A percentile compares a stretch with the other conserved stretches of the same genome.
phyloP scores from a whole-genome alignment of 2,329 filamentous ascomycete species.

The Helicocarpus griseus region DNA sequence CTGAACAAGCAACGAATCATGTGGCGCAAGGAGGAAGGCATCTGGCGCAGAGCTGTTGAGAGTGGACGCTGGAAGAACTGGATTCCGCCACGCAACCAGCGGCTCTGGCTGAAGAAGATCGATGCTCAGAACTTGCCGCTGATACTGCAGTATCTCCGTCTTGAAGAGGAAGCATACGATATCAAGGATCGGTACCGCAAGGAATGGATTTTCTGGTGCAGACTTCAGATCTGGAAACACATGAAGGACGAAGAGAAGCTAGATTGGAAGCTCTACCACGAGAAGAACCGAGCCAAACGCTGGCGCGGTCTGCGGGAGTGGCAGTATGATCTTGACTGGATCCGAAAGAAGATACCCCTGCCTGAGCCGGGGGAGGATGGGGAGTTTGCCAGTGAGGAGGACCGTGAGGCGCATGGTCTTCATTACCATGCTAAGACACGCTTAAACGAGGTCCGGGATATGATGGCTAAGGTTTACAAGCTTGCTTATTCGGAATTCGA shows the following conservation, averaged over 20 bases:
- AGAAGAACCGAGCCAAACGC: background rate
- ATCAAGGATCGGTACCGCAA: background rate
- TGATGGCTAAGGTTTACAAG: constrained; percentile 1
- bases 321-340: background rate
- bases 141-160: background rate
- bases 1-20: background rate
- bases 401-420: background rate
- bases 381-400: background rate
- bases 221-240: background rate
- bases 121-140: background rate
- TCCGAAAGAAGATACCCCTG: background rate
- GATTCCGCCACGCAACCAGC: background rate
- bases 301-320: constrained; percentile 2
- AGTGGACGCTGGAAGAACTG: constrained; percentile 1
- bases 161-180: background rate
- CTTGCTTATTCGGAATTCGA: background rate
- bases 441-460: background rate
- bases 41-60: background rate
- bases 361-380: background rate
- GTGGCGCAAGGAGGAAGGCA: constrained; percentile 2
- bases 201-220: constrained; percentile 3
- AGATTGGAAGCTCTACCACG: constrained; percentile 1
- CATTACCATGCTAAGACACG: background rate
- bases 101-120: background rate
- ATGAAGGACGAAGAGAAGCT: background rate